A percentile compares a stretch with the other conserved stretches of the same genome.
Evolutionary conservation across 164 flowering plant species (phyloP).

Genomic region (Buxus sempervirens): DNA sequence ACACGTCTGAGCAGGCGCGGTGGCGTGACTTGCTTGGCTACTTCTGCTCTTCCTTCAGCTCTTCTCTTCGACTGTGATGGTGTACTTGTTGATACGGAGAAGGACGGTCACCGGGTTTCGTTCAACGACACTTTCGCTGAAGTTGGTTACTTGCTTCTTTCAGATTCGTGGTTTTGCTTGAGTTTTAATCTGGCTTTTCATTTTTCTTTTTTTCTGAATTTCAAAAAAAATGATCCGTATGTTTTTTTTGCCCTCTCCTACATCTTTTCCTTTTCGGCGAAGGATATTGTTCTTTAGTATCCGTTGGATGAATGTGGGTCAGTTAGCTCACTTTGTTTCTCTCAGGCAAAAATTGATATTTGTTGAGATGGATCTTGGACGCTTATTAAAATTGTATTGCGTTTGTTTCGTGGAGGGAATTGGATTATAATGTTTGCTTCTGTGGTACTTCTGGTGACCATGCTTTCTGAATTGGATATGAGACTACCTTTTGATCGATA

Average conservation of each 20-base stretch:
- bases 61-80: constrained; percentile 96
- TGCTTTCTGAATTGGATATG: not conserved
- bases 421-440: not conserved
- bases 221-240: no score
- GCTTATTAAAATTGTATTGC: not conserved
- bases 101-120: constrained; percentile 89
- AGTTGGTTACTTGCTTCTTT: constrained; percentile 24
- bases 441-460: not conserved
- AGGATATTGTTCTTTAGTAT: not conserved
- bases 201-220: not conserved
- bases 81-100: constrained; percentile 94
- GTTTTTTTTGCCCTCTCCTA: not conserved
- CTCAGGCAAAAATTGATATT: no score
- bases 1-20: constrained; percentile 1
- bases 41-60: constrained; percentile 65
- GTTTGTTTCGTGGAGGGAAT: not conserved
- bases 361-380: not conserved
- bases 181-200: not conserved
- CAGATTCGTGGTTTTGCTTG: not conserved
- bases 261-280: not conserved
- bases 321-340: not conserved
- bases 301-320: not conserved
- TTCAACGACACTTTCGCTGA: constrained; percentile 88
- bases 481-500: no score
- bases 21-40: constrained; percentile 35